A percentile compares a stretch with the other conserved stretches of the same genome.
Conservation (phyloP, 2,329 filamentous ascomycete genomes). For the Fusarium lyarnte region DNA sequence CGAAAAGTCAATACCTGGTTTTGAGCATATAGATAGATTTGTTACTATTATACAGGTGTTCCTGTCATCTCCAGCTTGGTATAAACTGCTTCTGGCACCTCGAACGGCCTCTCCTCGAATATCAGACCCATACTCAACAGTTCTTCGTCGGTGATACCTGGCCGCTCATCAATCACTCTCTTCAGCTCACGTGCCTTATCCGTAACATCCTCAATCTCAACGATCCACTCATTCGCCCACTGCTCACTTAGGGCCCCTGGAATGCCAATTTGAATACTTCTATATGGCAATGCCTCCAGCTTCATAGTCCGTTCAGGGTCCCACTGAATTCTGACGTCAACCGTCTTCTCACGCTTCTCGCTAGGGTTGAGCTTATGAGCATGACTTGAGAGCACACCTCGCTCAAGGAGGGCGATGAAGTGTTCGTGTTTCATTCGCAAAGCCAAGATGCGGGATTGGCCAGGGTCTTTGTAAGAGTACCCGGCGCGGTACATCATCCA, state of each 20-base stretch:
- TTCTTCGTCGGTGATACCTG: conserved; percentile 47
- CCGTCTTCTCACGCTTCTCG: conserved; percentile 41
- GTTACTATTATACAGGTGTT: background rate
- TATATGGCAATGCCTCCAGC: conserved; percentile 57
- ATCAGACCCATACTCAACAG: conserved; percentile 52
- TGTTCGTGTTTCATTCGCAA: conserved; percentile 61
- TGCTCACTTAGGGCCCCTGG: conserved; percentile 54
- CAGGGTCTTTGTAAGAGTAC: conserved; percentile 65
- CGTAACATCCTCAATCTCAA: conserved; percentile 67
- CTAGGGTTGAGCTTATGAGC: background rate
- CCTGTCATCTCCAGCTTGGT: conserved; percentile 46
- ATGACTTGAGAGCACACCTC: conserved; percentile 48
- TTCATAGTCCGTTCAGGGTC: conserved; percentile 65
- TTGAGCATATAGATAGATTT: background rate
- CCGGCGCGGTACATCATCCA: conserved; percentile 73
- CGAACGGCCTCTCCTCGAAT: conserved; percentile 56
- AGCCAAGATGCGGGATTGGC: conserved; percentile 66
- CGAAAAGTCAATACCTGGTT: conserved; percentile 32
- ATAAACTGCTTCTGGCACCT: conserved; percentile 51
- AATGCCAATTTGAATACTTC: conserved; percentile 72
- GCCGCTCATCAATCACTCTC: conserved; percentile 53
- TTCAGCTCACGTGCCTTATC: conserved; percentile 60
- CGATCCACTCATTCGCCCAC: conserved; percentile 63
- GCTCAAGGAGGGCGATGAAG: conserved; percentile 59
- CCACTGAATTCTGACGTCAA: conserved; percentile 68